Base-by-base conservation (phyloP, 1,284 basidiomycete genomes). In the Heterobasidion occidentale region DNA sequence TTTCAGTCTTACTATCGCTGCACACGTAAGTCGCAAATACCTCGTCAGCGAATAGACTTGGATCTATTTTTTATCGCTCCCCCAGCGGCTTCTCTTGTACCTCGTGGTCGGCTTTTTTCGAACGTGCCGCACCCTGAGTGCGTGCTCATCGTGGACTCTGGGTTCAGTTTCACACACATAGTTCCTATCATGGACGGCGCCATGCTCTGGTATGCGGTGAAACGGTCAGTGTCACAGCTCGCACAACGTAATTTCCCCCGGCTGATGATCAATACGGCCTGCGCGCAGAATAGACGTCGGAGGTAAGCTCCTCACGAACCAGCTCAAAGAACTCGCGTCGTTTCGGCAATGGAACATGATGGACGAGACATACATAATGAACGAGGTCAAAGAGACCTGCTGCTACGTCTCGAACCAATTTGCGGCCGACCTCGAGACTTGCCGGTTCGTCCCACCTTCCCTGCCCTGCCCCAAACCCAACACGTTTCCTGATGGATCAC, bases 341-440 rank as follows among this genome's bases (percentile, higher is more conserved):
- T 98, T 92, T 70, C 85, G 93, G 36, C 95, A 98, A 67, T 96
- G 92, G 90, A 94, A 98, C 70, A 93, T 98, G 90, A 94, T 94
- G 84, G 94, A 98, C 67, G 90, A 97, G 72, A 94, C 92, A 1
- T 84, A 89, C 70, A 88, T 98, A 64, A 88, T 97, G 72, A 94
- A 94, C 71, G 81, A 90, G 61, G 88, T 94, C 64, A 94, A 96
- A 68, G 92, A 92, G 67, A 72, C 79, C 12, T 94, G 91, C 67
- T 92, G 91, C 69, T 98, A 90, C 70, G 88, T 97, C 54, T 85
- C 88, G n/a, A 75, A 75, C 45, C 75, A 88, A 65, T 94, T 88
- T 73, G 77, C 76, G 56, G 67, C 71, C 50, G 92, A 96, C 71
- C 71, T 94, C 58, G 87, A 94, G 69, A 70, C 73, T n/a, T 89